These are phyloP conservation scores for Pleoardoris graminearum DNA, from an alignment of 2,329 filamentous ascomycete genomes.

Conservation along the genomic window DNA sequence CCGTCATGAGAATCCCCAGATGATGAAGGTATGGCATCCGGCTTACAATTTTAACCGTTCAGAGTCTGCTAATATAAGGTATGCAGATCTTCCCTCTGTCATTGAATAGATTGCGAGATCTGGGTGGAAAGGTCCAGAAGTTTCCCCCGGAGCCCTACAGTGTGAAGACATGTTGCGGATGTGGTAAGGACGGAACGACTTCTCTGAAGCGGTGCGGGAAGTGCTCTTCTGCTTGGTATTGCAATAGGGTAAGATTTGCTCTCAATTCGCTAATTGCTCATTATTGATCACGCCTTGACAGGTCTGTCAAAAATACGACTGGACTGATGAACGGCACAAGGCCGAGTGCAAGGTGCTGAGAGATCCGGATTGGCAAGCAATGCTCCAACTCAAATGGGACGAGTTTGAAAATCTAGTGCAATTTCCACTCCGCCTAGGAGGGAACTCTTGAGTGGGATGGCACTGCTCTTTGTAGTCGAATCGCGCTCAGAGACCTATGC, in stretches of 20 bases:
- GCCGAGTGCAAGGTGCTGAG: neutral
- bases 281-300: too few relatives aligned
- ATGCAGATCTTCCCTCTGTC: conserved; percentile 25
- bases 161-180: conserved; percentile 8
- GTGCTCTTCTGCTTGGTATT: conserved; percentile 17
- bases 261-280: too few relatives aligned
- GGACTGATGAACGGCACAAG: neutral
- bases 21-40: conserved; percentile 21
- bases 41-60: conserved; percentile 11
- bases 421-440: neutral
- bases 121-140: neutral
- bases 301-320: neutral
- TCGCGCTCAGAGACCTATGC: too few relatives aligned
- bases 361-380: neutral
- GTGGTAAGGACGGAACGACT: conserved; percentile 8
- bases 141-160: too few relatives aligned
- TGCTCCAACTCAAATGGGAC: neutral
- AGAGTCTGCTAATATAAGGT: conserved; percentile 9
- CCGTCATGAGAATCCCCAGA: conserved; percentile 19
- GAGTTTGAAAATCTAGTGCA: neutral
- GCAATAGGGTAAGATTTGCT: conserved; percentile 9
- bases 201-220: conserved; percentile 11
- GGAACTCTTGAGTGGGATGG: neutral
- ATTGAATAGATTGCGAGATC: conserved; percentile 15
- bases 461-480: too few relatives aligned